Evolutionary conservation across 345 rosid genomes (phyloP).

Genomic region (Eucalyptus pumila): DNA sequence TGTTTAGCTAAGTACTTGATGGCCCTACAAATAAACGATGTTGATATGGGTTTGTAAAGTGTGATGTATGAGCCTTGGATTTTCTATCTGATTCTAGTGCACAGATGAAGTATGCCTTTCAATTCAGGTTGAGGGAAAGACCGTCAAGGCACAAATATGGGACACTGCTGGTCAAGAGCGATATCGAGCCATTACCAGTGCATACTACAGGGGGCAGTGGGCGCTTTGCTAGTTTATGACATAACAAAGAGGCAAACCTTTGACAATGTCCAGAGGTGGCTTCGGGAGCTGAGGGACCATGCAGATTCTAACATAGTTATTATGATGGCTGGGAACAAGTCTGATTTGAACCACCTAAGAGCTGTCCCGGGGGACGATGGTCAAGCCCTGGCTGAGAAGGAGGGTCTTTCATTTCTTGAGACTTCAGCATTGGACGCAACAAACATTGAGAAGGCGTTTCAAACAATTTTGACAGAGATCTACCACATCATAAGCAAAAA

Average conservation of each 20-base stretch:
- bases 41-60: not conserved
- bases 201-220: conserved; percentile 17
- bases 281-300: conserved; percentile 17
- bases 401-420: conserved; percentile 13
- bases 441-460: conserved; percentile 4
- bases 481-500: conserved; percentile 13
- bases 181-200: conserved; percentile 15
- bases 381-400: conserved; percentile 8
- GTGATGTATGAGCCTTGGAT: not conserved
- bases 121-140: conserved; percentile 13
- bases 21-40: not conserved
- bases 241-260: conserved; percentile 12
- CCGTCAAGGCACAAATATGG: conserved; percentile 17
- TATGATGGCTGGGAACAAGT: conserved; percentile 14
- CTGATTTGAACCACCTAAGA: conserved; percentile 8
- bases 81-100: not conserved
- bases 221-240: conserved; percentile 10
- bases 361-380: conserved; percentile 8
- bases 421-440: conserved; percentile 9
- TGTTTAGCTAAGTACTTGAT: not conserved
- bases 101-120: not conserved
- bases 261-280: conserved; percentile 17
- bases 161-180: conserved; percentile 20
- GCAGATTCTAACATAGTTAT: conserved; percentile 13
- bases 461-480: conserved; percentile 10